A percentile compares a stretch with the other conserved stretches of the same genome.
These are phyloP conservation scores for Orbilia javanica DNA, from an alignment of 2,329 filamentous ascomycete species.

Conservation along the genomic window DNA sequence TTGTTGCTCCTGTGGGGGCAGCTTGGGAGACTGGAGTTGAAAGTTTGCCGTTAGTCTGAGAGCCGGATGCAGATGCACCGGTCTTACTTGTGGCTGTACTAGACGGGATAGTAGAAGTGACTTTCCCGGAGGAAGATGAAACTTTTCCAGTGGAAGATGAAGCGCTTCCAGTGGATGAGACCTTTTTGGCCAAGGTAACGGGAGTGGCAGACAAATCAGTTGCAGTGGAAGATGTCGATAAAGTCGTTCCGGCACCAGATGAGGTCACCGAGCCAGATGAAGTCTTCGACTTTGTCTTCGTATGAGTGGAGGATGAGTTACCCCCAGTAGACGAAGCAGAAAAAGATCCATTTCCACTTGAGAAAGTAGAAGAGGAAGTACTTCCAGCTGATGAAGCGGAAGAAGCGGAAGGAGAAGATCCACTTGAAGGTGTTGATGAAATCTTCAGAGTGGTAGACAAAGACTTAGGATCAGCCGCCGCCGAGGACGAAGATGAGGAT, in stretches of 20 bases:
- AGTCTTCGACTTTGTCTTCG: slow-evolving; percentile 14
- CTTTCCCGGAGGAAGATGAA: neutral
- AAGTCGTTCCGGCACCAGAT: neutral
- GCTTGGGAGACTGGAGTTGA: neutral
- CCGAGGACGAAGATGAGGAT: too few species aligned
- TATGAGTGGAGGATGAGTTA: neutral
- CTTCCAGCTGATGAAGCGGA: neutral
- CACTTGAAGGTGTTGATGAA: neutral
- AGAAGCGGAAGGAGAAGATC: neutral
- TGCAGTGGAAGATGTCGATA: neutral
- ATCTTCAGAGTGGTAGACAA: neutral
- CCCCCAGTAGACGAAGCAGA: neutral
- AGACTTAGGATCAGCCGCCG: neutral
- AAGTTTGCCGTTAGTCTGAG: neutral
- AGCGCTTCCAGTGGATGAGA: neutral
- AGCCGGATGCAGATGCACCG: neutral
- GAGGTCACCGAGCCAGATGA: neutral
- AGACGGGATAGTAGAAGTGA: neutral
- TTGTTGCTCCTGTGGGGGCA: slow-evolving; percentile 15
- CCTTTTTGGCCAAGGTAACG: neutral
- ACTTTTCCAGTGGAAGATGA: neutral
- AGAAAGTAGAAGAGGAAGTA: neutral
- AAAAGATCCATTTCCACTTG: neutral
- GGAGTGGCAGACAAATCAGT: neutral
- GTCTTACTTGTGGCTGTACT: slow-evolving; percentile 11